Evolutionary conservation across 306 rosid genomes (phyloP).

Genomic region (Gillenia trifoliata): DNA sequence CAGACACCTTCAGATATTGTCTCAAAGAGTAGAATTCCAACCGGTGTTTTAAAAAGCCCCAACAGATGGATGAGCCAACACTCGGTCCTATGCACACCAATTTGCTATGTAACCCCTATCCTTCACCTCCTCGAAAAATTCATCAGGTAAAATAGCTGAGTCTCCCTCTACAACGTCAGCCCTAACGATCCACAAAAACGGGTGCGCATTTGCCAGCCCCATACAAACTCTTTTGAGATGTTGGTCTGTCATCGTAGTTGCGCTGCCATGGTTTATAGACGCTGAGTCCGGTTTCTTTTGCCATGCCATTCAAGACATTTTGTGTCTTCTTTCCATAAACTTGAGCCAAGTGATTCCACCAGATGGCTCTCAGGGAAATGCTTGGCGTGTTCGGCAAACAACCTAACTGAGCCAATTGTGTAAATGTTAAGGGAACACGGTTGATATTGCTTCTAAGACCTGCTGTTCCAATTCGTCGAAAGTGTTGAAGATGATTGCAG

Average conservation of each 20-base stretch:
- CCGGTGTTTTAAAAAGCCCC: constrained; percentile 40
- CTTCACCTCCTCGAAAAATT: constrained; percentile 25
- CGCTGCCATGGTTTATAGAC: constrained; percentile 36
- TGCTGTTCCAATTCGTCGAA: constrained; percentile 34
- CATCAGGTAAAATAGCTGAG: constrained; percentile 11
- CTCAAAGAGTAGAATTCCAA: constrained; percentile 44
- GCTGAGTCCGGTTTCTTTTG: constrained; percentile 18
- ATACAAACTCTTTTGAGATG: constrained; percentile 37
- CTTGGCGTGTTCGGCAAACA: constrained; percentile 8
- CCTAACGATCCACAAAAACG: constrained; percentile 42
- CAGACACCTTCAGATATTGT: constrained; percentile 32
- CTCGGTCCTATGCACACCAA: constrained; percentile 41
- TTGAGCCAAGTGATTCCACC: constrained; percentile 17
- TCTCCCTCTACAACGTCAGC: constrained; percentile 35
- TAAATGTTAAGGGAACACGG: constrained; percentile 28
- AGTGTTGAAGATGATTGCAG: constrained; percentile 31
- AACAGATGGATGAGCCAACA: constrained; percentile 30
- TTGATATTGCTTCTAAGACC: constrained; percentile 30
- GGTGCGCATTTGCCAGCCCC: constrained; percentile 38
- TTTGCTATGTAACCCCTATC: constrained; percentile 32
- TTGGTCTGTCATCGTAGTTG: constrained; percentile 26
- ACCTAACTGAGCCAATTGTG: constrained; percentile 30
- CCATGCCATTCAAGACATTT: constrained; percentile 32
- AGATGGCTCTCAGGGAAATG: background rate
- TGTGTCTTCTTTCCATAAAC: constrained; percentile 38